Base-by-base conservation (phyloP, 2,329 filamentous ascomycete genomes). In the Hypomyces perniciosus region DNA sequence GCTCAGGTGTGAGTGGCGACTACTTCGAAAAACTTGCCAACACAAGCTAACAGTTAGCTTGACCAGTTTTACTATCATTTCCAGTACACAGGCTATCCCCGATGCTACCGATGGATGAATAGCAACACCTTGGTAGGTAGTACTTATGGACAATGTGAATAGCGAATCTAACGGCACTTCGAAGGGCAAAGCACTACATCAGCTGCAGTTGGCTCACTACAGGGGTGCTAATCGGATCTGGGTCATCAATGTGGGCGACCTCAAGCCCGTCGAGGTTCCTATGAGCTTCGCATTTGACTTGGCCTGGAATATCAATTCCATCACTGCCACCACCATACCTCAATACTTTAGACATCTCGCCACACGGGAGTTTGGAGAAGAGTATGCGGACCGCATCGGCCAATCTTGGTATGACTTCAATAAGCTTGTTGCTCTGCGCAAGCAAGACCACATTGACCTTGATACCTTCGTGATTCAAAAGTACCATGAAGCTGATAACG, bases 241-340 rank as follows among this genome's bases (percentile, higher is more conserved):
- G 81, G 70, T 84, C 20, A 78, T 84, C 53, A 84, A 84, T 39
- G 77, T 84, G 1, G 80, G 80, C 8, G 80, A 84, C 54, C 68
- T 84, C 41, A 84, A 84, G 57, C 77, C 79, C 0, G 67, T 78
- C 20, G 79, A 81, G 59, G 64, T 79, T 0, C 75, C 78, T 0
- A 75, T 80, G 50, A 74, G 72, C 28, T 79, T 80, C 58, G 78
- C 75, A 55, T 71, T 83, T 57, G 73, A 76, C 12, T 66, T 83
- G 34, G 80, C 80, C 0, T 84, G 81, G 65, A 72, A 84, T 48
- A 72, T 80, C 13, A 63, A 72, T 6, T 64, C 63, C 1, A 68
- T 77, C 28, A 75, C 72, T 5, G 69, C 62, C 1, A 48, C 62
- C 2, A 56, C 52, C 0, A 46, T 79, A 0, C 67, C 69, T 0